Conservation (phyloP, 2,329 filamentous ascomycete species). For the Aspergillus sergii region DNA sequence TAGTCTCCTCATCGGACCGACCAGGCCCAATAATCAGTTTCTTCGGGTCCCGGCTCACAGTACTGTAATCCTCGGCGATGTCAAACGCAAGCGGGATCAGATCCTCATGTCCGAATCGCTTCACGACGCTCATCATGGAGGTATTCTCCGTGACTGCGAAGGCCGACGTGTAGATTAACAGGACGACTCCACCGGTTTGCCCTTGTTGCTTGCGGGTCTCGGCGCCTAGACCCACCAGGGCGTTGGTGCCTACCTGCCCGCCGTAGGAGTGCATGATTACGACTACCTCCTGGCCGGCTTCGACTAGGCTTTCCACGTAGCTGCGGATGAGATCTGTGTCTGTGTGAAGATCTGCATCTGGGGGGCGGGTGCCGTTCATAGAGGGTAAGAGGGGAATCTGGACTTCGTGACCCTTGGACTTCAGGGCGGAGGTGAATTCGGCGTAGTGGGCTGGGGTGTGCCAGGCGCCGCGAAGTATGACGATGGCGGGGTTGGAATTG, state of each 20-base stretch:
- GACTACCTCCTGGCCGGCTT: constrained; percentile 5
- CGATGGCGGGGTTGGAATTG: neutral
- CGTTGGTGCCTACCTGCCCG: constrained; percentile 3
- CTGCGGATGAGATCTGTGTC: neutral
- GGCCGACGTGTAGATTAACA: neutral
- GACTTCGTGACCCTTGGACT: neutral
- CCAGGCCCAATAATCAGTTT: constrained; percentile 3
- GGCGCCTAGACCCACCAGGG: neutral
- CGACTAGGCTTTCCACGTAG: constrained; percentile 4
- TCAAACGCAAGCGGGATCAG: constrained; percentile 11
- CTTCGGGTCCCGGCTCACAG: neutral
- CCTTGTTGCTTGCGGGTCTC: neutral
- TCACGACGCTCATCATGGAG: constrained; percentile 8
- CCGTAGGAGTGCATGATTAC: constrained; percentile 17
- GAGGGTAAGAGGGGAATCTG: neutral
- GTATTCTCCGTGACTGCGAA: constrained; percentile 5
- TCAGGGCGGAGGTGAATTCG: neutral
- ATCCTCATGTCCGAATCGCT: neutral
- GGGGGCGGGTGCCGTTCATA: neutral
- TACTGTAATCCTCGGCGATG: constrained; percentile 5
- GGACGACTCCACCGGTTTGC: neutral
- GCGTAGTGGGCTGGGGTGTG: neutral
- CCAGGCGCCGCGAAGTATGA: neutral
- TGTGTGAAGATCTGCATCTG: neutral
- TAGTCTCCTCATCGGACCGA: neutral